These are phyloP conservation scores for Thermomyces lanuginosus DNA, from an alignment of 2,329 filamentous ascomycete genomes.

Conservation along the genomic window DNA sequence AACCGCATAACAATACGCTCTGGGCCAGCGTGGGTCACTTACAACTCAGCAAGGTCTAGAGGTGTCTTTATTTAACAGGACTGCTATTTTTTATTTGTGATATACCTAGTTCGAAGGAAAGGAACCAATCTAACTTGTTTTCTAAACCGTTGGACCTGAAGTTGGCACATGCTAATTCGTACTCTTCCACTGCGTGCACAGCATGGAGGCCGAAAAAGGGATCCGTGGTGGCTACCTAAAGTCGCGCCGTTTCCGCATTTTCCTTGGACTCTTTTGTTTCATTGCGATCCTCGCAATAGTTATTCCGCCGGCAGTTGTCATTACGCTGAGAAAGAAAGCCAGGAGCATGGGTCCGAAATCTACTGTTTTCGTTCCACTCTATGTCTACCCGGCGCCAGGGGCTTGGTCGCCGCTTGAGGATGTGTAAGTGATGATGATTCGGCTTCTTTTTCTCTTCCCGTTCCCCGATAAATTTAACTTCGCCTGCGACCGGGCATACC, in stretches of 20 bases:
- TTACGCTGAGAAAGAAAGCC: slow-evolving; percentile 17
- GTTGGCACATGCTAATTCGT: too few species aligned
- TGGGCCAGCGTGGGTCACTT: too few species aligned
- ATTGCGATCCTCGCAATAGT: slow-evolving; percentile 17
- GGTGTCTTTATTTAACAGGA: too few species aligned
- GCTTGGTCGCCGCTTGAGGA: slow-evolving; percentile 32
- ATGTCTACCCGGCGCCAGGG: slow-evolving; percentile 32
- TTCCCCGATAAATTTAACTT: too few species aligned
- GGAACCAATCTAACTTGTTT: background rate
- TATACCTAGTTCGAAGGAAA: too few species aligned
- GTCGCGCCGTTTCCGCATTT: slow-evolving; percentile 15
- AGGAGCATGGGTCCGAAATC: slow-evolving; percentile 22
- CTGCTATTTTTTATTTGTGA: too few species aligned
- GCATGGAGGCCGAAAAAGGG: slow-evolving; percentile 16
- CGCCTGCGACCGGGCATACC: too few species aligned
- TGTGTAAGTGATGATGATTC: slow-evolving; percentile 21
- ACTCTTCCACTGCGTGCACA: too few species aligned
- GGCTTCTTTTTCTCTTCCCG: slow-evolving; percentile 6
- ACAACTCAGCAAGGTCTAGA: too few species aligned
- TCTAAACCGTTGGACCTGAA: too few species aligned
- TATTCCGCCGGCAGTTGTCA: slow-evolving; percentile 19
- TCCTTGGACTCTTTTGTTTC: slow-evolving; percentile 13
- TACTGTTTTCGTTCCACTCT: slow-evolving; percentile 33
- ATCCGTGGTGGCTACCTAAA: slow-evolving; percentile 14
- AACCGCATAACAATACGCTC: too few species aligned